Evolutionary conservation across 192 early-diverging fungal genomes (phyloP).

Genomic region (Spinellus fusiger): DNA sequence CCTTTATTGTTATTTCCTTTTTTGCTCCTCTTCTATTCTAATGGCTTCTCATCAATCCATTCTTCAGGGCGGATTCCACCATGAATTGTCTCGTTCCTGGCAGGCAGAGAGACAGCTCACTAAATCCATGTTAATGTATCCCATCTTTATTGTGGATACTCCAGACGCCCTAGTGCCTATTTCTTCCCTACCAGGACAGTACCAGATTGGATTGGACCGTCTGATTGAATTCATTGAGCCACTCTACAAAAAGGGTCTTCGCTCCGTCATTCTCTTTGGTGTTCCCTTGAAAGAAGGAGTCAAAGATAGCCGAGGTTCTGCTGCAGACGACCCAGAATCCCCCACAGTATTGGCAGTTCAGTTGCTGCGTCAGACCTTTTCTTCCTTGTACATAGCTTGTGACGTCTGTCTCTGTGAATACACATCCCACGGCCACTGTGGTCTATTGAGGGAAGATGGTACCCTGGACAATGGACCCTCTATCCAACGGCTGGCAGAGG

Average conservation of each 20-base stretch:
- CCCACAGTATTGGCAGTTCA: conserved; percentile 84
- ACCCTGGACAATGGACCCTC: conserved; percentile 76
- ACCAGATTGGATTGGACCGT: conserved; percentile 75
- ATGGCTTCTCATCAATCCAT: conserved; percentile 39
- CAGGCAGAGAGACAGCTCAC: conserved; percentile 66
- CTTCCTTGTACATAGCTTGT: conserved; percentile 78
- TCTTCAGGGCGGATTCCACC: conserved; percentile 85
- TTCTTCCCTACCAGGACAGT: conserved; percentile 79
- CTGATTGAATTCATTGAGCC: conserved; percentile 73
- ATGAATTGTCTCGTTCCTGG: conserved; percentile 76
- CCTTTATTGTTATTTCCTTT: no score
- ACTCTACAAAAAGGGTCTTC: conserved; percentile 83
- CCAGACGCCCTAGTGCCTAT: conserved; percentile 72
- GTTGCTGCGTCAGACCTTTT: conserved; percentile 71
- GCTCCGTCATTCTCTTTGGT: conserved; percentile 87
- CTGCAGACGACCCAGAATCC: conserved; percentile 74
- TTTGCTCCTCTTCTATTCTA: neutral
- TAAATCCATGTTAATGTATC: conserved; percentile 81
- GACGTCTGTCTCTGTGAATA: conserved; percentile 97
- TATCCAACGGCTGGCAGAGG: conserved; percentile 75
- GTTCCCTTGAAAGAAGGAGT: conserved; percentile 73
- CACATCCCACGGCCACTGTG: conserved; percentile 96
- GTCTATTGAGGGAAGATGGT: conserved; percentile 69
- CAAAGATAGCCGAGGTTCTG: conserved; percentile 72
- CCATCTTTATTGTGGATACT: conserved; percentile 89